phyloP scores from a whole-genome alignment of 1,284 basidiomycete species.

The Tausonia pullulans region DNA sequence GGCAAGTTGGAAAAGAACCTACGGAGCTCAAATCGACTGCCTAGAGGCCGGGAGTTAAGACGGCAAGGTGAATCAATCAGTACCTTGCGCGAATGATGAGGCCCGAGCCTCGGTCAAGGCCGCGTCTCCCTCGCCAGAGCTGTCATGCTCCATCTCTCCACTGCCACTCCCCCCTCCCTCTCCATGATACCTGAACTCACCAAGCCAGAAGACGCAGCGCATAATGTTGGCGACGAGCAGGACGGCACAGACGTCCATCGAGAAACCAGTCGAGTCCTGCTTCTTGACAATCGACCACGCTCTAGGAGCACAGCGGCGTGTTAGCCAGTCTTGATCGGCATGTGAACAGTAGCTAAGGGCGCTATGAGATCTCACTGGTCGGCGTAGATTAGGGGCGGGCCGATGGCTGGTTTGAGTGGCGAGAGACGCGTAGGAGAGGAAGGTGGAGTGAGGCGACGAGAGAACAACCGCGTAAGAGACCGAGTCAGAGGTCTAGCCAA shows the following conservation, averaged over 20 bases:
- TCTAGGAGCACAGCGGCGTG: no score
- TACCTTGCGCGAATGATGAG: background rate
- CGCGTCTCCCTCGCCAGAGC: no score
- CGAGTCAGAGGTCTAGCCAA: background rate
- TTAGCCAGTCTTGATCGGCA: no score
- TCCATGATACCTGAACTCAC: background rate
- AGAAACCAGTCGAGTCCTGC: conserved; percentile 46
- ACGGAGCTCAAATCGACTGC: conserved; percentile 59
- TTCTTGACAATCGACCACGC: conserved; percentile 39
- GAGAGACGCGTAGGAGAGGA: background rate
- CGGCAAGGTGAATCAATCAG: background rate
- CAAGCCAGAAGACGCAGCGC: conserved; percentile 78
- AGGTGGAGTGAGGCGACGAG: no score
- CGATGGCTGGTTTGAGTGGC: conserved; percentile 38
- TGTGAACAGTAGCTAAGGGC: no score
- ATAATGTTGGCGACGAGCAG: conserved; percentile 70
- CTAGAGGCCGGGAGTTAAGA: background rate
- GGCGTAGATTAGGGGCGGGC: conserved; percentile 62
- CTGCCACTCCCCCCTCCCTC: no score
- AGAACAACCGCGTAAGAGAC: background rate
- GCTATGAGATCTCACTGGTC: conserved; percentile 42
- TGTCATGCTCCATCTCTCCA: no score
- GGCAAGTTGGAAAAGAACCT: conserved; percentile 11
- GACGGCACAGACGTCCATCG: conserved; percentile 66
- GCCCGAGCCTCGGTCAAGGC: no score